Base-by-base conservation (phyloP, 345 rosid genomes). In the Chamaenerion angustifolium region DNA sequence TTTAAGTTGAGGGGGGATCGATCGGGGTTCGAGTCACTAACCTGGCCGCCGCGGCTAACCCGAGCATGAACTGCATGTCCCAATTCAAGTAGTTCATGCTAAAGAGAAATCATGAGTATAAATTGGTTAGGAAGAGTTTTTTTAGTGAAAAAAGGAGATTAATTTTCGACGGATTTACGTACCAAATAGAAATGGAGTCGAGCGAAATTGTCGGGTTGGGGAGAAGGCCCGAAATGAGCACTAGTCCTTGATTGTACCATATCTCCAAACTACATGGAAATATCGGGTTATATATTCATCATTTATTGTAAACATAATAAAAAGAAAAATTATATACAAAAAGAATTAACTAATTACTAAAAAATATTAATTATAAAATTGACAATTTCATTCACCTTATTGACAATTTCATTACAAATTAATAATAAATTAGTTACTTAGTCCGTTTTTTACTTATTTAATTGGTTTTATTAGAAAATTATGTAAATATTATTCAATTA, bases 211-310 rank as follows among this genome's bases (percentile, higher is more conserved):
- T 80, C 0, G 98, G 82, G 56, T 77, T 61, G 9, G 84, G 4
- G 49, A 92, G 98, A 27, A 82, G 78, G 13, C 98, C 98, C 4
- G 95, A 78, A 40, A 92, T 68, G 8, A 92, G 71, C 57, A 92
- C 96, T 60, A 92, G 68, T 51, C 96, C 98, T 77, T 92, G 98
- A 62, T 51, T 76, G 77, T 87, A 92, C 95, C 98, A 92, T 57
- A 92, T 76, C 79, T 92, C 98, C 80, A 92, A 78, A 57, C 95
- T 92, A 65, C 16, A n/a, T 12, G 6, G 4, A 50, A 23, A 49
- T 40, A 8, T 10, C 37, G 37, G 10, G 37, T 31, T 31, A 31
- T 31, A n/a, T n/a, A n/a, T n/a, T n/a, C n/a, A n/a, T n/a, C n/a
- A n/a, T n/a, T n/a, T n/a, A n/a, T n/a, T n/a, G n/a, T n/a, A n/a